phyloP scores from a whole-genome alignment of 805 yeast genomes.

The Wickerhamiella sergipiensis region DNA sequence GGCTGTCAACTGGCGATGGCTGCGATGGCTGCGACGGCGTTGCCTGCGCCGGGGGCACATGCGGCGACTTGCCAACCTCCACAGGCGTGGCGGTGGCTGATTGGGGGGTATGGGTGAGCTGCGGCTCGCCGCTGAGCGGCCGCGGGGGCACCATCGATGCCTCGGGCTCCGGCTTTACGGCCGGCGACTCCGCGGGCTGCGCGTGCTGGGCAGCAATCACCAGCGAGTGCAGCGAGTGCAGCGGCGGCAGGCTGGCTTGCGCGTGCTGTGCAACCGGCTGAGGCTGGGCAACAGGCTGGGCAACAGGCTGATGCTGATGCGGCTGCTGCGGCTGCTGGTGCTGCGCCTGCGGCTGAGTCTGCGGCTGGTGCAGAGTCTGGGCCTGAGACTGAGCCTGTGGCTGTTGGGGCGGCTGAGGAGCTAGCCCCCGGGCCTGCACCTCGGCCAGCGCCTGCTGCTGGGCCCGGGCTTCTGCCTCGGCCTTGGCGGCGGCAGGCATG shows the following conservation, averaged over 20 bases:
- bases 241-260: not conserved
- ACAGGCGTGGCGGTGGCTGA: not conserved
- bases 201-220: not conserved
- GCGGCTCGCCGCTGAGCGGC: not conserved
- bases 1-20: not conserved
- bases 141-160: not conserved
- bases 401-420: not conserved
- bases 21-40: not conserved
- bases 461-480: not conserved
- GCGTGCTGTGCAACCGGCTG: not conserved
- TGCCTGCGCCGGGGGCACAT: too few relatives aligned
- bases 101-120: not conserved
- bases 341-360: not conserved
- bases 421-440: not conserved
- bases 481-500: constrained; percentile 1
- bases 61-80: not conserved
- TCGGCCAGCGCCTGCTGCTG: not conserved
- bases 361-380: not conserved
- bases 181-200: not conserved
- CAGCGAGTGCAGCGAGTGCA: not conserved
- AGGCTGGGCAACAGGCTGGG: not conserved
- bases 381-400: not conserved
- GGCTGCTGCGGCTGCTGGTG: not conserved
- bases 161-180: not conserved
- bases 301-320: not conserved